phyloP scores from a whole-genome alignment of 176 grass and related monocot species.

The Triticum timopheevii region DNA sequence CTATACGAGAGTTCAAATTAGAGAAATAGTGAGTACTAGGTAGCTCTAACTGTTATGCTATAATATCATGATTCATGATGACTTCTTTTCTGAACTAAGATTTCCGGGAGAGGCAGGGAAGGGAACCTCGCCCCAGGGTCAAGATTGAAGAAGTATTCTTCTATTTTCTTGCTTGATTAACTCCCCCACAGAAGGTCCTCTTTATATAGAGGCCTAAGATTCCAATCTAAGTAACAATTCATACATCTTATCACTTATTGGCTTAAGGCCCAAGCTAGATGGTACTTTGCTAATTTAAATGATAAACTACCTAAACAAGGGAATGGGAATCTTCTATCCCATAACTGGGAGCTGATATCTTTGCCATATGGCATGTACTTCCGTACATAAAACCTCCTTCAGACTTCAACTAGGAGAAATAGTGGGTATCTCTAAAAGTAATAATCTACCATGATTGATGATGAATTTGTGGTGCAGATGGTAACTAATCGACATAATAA shows the following conservation, averaged over 20 bases:
- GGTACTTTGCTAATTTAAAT: background rate
- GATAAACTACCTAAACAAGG: background rate
- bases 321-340: background rate
- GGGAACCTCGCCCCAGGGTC: background rate
- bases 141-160: background rate
- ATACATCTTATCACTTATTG: background rate
- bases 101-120: background rate
- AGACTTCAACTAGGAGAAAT: background rate
- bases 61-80: conserved; percentile 1
- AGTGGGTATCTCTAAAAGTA: background rate
- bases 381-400: background rate
- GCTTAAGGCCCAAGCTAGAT: background rate
- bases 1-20: background rate
- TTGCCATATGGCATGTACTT: background rate
- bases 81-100: background rate
- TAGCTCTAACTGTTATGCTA: background rate
- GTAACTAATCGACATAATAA: background rate
- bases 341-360: background rate
- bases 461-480: background rate
- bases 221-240: background rate
- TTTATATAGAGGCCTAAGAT: background rate
- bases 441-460: background rate
- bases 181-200: background rate
- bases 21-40: background rate
- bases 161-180: background rate